phyloP scores from a whole-genome alignment of 2,329 filamentous ascomycete genomes.

The Akanthomyces lecanii region DNA sequence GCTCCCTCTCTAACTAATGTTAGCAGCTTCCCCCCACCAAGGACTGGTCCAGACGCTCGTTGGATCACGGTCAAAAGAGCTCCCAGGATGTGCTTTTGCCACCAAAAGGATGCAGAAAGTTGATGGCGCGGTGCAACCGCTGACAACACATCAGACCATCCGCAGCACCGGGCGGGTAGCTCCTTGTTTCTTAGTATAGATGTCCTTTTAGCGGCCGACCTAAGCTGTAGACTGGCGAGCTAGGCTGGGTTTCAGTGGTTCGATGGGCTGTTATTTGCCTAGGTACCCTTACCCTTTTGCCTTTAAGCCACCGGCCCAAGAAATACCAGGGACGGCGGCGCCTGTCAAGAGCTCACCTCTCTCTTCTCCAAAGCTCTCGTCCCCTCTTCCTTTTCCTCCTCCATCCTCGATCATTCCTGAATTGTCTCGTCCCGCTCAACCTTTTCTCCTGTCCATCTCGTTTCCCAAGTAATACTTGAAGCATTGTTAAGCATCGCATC shows the following conservation, averaged over 20 bases:
- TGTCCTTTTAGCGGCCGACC: neutral
- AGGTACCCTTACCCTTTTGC: neutral
- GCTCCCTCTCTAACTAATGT: neutral
- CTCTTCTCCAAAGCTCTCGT: neutral
- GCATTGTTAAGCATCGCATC: neutral
- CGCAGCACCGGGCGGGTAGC: neutral
- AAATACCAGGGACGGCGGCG: neutral
- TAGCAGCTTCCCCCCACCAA: neutral
- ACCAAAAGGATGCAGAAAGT: neutral
- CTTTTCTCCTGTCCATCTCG: neutral
- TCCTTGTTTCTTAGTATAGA: neutral
- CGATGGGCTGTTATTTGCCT: neutral
- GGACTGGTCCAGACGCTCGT: constrained; percentile 1
- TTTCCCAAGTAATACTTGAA: neutral
- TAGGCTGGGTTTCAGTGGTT: neutral
- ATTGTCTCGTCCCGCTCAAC: neutral
- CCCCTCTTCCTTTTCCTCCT: neutral
- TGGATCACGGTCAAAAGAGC: neutral
- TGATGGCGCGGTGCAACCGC: neutral
- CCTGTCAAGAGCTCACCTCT: neutral
- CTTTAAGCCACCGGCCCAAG: neutral
- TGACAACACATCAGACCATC: neutral
- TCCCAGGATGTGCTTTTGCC: neutral
- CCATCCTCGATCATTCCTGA: neutral
- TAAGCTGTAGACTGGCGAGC: neutral